Base-by-base conservation (phyloP, 225 moss, liverwort and hornwort species). In the Pleurozium schreberi region DNA sequence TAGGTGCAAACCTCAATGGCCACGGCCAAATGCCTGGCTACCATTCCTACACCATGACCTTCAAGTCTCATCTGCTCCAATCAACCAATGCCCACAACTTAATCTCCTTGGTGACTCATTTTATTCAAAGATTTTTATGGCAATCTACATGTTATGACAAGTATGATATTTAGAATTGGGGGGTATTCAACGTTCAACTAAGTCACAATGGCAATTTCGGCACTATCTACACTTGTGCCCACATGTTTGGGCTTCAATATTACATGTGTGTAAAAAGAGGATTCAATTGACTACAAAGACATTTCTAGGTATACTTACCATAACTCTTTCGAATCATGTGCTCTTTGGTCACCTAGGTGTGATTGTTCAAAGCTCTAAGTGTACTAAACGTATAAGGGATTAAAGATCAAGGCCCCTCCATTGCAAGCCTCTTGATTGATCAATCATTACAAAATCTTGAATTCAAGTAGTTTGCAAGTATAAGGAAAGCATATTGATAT, bases 41-140 rank as follows among this genome's bases (percentile, higher is more conserved):
- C 49, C 69, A 69, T 40, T 79, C 85, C 89, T 84, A 79, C 42
- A 52, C 84, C 78, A 49, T n/a, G 14, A 23, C 89, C 85, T 80
- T 89, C 89, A 50, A 89, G 79, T 60, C 89, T 85, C 80, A 89
- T 85, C 89, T 89, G 70, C 40, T 33, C 89, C 78, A 74, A 83
- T 40, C 85, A 59, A 70, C 30, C 79, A 12, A 85, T 42, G 19
- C 61, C 58, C 84, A 78, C 45, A 59, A 77, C 40, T 68, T 59
- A 30, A n/a, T 78, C 66, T 80, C 81, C 60, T 81, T 69, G n/a
- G 57, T 73, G 61, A 77, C 67, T 75, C 64, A 63, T 81, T 6
- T 2, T 42, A 34, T 38, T 65, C 36, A 65, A 45, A 81, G 47
- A 69, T 38, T 50, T 73, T 6, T 22, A 40, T 33, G 12, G 45